phyloP scores from a whole-genome alignment of 345 rosid genomes.

The Brassica cretica region DNA sequence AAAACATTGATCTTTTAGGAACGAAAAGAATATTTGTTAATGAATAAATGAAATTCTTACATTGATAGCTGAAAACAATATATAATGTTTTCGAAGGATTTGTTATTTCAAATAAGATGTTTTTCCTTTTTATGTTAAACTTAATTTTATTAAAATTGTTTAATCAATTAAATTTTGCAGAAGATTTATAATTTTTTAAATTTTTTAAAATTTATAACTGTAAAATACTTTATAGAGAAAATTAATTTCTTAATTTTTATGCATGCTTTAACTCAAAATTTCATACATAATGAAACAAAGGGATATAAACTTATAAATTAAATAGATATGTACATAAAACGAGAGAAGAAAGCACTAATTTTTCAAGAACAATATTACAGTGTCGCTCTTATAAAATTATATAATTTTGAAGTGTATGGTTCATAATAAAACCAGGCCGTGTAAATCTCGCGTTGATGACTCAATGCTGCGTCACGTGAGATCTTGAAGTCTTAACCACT shows the following conservation, averaged over 20 bases:
- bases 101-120: too few species aligned
- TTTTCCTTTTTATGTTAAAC: not conserved
- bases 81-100: too few species aligned
- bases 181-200: too few species aligned
- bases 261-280: not conserved
- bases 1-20: too few species aligned
- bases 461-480: conserved; percentile 39
- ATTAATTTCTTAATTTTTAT: not conserved
- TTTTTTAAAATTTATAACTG: not conserved
- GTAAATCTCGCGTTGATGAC: conserved; percentile 33
- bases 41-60: too few species aligned
- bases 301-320: not conserved
- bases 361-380: not conserved
- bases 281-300: not conserved
- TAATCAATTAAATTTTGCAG: not conserved
- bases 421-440: conserved; percentile 15
- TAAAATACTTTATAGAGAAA: not conserved
- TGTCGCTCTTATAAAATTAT: conserved; percentile 16
- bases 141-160: too few species aligned
- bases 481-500: conserved; percentile 38
- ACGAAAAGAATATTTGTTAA: too few species aligned
- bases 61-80: too few species aligned
- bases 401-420: conserved; percentile 8
- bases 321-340: too few species aligned
- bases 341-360: not conserved